A percentile compares a stretch with the other conserved stretches of the same genome.
Conservation (phyloP, 2,329 filamentous ascomycete species). For the Phaeosphaeria sp. region DNA sequence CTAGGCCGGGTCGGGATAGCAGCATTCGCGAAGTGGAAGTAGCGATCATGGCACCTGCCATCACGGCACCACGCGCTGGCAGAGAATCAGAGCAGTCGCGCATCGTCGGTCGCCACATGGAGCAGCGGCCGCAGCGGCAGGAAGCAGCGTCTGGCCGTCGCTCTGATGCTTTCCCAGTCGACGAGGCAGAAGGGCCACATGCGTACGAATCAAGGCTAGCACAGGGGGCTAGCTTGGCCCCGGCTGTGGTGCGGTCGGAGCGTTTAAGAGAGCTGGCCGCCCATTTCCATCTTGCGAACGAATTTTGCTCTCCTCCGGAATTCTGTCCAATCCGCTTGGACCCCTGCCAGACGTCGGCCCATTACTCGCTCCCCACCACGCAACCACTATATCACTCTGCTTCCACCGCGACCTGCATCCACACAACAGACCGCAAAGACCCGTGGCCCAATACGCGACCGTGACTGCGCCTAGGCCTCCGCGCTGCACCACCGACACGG, state of each 20-base stretch:
- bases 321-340: conserved; percentile 1
- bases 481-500: conserved; percentile 8
- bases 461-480: conserved; percentile 21
- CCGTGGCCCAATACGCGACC: conserved; percentile 15
- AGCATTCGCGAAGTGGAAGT: background rate
- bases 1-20: background rate
- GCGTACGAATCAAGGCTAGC: conserved; percentile 27
- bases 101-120: background rate
- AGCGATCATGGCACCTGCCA: background rate
- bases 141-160: background rate
- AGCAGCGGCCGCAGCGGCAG: background rate
- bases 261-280: background rate
- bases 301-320: conserved; percentile 18
- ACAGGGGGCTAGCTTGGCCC: conserved; percentile 37
- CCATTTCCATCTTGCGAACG: background rate
- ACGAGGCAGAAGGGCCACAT: background rate
- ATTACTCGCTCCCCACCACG: conserved; percentile 32
- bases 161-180: background rate
- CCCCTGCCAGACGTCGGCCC: conserved; percentile 18
- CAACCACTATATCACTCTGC: background rate
- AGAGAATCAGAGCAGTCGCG: background rate
- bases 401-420: conserved; percentile 4
- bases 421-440: background rate
- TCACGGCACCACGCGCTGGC: background rate
- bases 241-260: conserved; percentile 27